These are phyloP conservation scores for Orbilia javanica DNA, from an alignment of 2,329 filamentous ascomycete genomes.

Conservation along the genomic window DNA sequence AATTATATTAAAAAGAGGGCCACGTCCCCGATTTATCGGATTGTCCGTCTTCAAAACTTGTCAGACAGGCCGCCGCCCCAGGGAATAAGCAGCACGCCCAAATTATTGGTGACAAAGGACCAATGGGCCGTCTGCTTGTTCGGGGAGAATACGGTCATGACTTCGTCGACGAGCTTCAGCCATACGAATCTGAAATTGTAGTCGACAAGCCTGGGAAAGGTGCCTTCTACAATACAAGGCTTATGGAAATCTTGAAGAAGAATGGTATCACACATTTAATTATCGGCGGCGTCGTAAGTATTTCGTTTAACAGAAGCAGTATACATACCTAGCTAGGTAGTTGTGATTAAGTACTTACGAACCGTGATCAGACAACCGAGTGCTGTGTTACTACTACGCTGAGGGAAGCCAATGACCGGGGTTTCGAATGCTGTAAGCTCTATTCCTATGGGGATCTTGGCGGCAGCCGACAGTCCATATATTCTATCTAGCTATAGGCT, in stretches of 20 bases:
- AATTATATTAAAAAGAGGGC: conserved; percentile 65
- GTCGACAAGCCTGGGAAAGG: conserved; percentile 74
- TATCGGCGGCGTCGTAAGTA: conserved; percentile 63
- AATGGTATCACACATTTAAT: conserved; percentile 72
- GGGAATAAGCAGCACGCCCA: conserved; percentile 66
- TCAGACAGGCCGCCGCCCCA: conserved; percentile 69
- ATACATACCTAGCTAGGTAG: no score
- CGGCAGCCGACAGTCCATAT: neutral
- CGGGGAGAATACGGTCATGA: conserved; percentile 71
- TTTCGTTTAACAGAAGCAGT: neutral
- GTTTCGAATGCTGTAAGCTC: conserved; percentile 71
- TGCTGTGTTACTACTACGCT: conserved; percentile 72
- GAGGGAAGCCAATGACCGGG: conserved; percentile 73
- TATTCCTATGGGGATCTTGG: neutral
- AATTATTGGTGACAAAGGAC: conserved; percentile 70
- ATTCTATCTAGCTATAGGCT: neutral
- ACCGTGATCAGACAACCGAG: conserved; percentile 59
- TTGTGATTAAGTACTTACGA: conserved; percentile 27
- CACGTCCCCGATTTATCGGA: conserved; percentile 70
- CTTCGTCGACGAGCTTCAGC: conserved; percentile 70
- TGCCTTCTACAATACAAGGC: conserved; percentile 71
- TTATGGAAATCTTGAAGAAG: conserved; percentile 70
- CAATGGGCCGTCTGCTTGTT: conserved; percentile 70
- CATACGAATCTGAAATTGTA: conserved; percentile 69
- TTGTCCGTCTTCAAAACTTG: conserved; percentile 69